Evolutionary conservation across 768 basidiomycete species (phyloP), one percentile per base, ranked within the genome.

Genomic region (Panellus pusillus): DNA sequence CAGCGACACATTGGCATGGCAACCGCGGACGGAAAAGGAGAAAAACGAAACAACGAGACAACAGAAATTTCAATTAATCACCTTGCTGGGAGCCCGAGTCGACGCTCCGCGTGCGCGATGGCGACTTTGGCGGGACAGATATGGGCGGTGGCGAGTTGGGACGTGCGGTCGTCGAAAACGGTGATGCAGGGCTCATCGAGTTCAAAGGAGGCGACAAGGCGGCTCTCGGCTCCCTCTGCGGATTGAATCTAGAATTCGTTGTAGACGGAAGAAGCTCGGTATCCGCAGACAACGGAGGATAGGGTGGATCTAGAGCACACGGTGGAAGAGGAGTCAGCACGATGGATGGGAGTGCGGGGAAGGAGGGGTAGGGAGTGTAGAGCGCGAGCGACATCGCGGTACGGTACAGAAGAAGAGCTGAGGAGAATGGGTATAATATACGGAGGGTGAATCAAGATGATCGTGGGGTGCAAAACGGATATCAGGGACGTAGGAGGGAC

Each of bases 301-400:
- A 28, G 3, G 27, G 18, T 19, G 42, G 27, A 44, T 28, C 44
- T 44, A 27, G 27, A 29, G 8, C 20, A 13, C 18, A 12, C 6
- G 41, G 20, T 3, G 41, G 20, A 24, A 42, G 41, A 20, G 41
- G 41, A 12, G 41, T 42, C 6, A 42, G 41, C 18, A 42, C 19
- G 9, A 42, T 18, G 41, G 41, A 42, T 12, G 41, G 41, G 41
- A 42, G 41, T 18, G 41, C 9, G 41, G 41, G 41, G 18, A 42
- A 42, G 41, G 41, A 42, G 18, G 38, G 41, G 50, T 51, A 50
- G 24, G 36, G 47, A 24, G 24, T 32, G 19, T 24, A 49, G 17
- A 39, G 20, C 47, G 38, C 12, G 13, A 39, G n/a, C 19, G 47
- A 49, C 41, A 42, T 42, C 5, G 32, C 9, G 3, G 14, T 35